Evolutionary conservation across 2,329 filamentous ascomycete genomes (phyloP).

Genomic region (Phaeomoniella chlamydospora): DNA sequence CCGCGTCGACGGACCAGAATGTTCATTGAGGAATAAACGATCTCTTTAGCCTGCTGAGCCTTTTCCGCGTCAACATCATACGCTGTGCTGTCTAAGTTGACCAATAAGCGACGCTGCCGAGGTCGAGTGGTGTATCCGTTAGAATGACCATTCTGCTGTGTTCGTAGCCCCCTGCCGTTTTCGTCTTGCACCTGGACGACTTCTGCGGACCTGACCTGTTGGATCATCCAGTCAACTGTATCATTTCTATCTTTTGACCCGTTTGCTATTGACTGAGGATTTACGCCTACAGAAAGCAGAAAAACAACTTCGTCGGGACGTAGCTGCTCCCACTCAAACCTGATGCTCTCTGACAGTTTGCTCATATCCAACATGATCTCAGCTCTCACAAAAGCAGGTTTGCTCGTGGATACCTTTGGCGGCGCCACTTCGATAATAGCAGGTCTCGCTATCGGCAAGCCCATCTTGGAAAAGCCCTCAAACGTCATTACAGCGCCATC

Average conservation of each 20-base stretch:
- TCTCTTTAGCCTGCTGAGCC: slow-evolving; percentile 50
- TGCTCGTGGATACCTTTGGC: slow-evolving; percentile 65
- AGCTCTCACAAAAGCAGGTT: slow-evolving; percentile 71
- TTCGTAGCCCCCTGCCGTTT: slow-evolving; percentile 58
- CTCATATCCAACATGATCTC: slow-evolving; percentile 78
- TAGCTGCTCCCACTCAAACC: slow-evolving; percentile 80
- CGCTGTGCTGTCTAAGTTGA: slow-evolving; percentile 65
- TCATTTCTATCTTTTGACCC: slow-evolving; percentile 37
- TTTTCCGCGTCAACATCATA: slow-evolving; percentile 65
- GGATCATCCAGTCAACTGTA: slow-evolving; percentile 50
- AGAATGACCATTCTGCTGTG: slow-evolving; percentile 35
- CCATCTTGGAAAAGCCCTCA: slow-evolving; percentile 81
- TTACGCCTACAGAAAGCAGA: slow-evolving; percentile 59
- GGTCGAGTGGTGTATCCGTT: slow-evolving; percentile 48
- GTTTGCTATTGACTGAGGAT: slow-evolving; percentile 31
- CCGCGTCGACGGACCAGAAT: slow-evolving; percentile 68
- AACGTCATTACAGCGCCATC: slow-evolving; percentile 56
- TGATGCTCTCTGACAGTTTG: slow-evolving; percentile 58
- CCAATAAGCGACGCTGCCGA: slow-evolving; percentile 53
- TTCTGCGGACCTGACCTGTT: slow-evolving; percentile 65
- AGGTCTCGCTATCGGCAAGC: slow-evolving; percentile 70
- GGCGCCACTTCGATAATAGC: slow-evolving; percentile 77
- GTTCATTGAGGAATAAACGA: slow-evolving; percentile 76
- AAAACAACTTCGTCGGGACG: slow-evolving; percentile 83
- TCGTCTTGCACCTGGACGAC: slow-evolving; percentile 78